These are phyloP conservation scores for Pichia ethanolica DNA, from an alignment of 805 yeast species.

Conservation along the genomic window DNA sequence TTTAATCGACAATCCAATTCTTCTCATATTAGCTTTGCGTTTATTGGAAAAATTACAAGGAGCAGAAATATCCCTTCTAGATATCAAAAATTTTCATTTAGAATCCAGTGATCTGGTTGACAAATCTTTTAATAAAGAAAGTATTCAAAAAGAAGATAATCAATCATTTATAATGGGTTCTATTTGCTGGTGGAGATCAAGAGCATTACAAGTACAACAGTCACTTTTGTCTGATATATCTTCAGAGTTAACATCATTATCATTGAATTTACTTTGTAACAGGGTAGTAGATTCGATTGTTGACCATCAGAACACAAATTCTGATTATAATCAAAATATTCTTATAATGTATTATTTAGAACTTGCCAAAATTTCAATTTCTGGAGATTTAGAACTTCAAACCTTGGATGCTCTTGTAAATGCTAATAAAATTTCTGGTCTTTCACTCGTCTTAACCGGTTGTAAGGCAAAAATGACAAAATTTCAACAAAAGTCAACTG, in stretches of 20 bases:
- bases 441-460: slow-evolving; percentile 70
- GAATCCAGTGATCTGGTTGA: slow-evolving; percentile 20
- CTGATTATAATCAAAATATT: slow-evolving; percentile 26
- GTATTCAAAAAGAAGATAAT: not conserved
- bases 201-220: slow-evolving; percentile 57
- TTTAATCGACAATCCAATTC: slow-evolving; percentile 44
- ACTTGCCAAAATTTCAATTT: slow-evolving; percentile 53
- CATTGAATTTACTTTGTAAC: slow-evolving; percentile 34
- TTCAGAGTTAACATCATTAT: slow-evolving; percentile 32
- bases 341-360: slow-evolving; percentile 55
- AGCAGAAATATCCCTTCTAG: slow-evolving; percentile 24
- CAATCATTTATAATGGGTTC: slow-evolving; percentile 37
- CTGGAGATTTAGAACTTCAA: slow-evolving; percentile 57
- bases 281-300: slow-evolving; percentile 28
- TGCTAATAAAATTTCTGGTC: slow-evolving; percentile 51
- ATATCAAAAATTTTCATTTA: slow-evolving; percentile 6
- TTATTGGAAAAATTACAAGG: slow-evolving; percentile 36
- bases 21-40: slow-evolving; percentile 36
- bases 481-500: slow-evolving; percentile 62
- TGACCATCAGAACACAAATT: slow-evolving; percentile 26
- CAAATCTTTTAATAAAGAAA: slow-evolving; percentile 11
- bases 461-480: slow-evolving; percentile 84
- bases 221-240: slow-evolving; percentile 60
- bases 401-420: slow-evolving; percentile 46
- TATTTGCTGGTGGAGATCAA: slow-evolving; percentile 67